phyloP scores from a whole-genome alignment of 2,329 filamentous ascomycete species.

The Colletotrichum acutatum region DNA sequence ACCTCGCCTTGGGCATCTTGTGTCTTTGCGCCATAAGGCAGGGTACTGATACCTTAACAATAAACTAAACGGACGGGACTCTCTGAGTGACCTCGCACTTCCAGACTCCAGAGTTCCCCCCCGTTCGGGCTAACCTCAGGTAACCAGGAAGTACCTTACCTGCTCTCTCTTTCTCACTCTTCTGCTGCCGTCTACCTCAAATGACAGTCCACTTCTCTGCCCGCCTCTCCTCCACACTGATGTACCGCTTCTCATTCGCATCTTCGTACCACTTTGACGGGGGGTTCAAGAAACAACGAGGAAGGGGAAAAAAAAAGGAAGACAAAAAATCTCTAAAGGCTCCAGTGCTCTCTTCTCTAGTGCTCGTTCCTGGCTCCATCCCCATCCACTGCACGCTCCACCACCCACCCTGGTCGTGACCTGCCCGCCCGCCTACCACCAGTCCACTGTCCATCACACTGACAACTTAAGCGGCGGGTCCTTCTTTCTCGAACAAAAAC shows the following conservation, averaged over 20 bases:
- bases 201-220: not conserved
- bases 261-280: not conserved
- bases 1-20: not conserved
- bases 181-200: not conserved
- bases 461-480: constrained; percentile 28
- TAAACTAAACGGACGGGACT: not conserved
- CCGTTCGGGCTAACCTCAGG: not conserved
- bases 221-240: constrained; percentile 6
- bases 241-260: constrained; percentile 9
- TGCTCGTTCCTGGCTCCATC: constrained; percentile 12
- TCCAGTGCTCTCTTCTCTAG: constrained; percentile 15
- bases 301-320: not conserved
- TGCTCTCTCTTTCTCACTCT: not conserved
- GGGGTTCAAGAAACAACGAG: constrained; percentile 8
- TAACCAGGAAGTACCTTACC: not conserved
- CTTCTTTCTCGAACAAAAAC: constrained; percentile 34
- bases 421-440: constrained; percentile 12
- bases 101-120: not conserved
- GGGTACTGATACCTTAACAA: not conserved
- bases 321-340: constrained; percentile 12
- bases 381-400: constrained; percentile 8
- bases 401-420: constrained; percentile 30
- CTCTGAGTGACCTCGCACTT: not conserved
- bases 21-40: constrained; percentile 10
- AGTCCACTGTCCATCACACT: constrained; percentile 9